phyloP scores from a whole-genome alignment of 352 stramenopile species.

The Globisporangium nodosum region DNA sequence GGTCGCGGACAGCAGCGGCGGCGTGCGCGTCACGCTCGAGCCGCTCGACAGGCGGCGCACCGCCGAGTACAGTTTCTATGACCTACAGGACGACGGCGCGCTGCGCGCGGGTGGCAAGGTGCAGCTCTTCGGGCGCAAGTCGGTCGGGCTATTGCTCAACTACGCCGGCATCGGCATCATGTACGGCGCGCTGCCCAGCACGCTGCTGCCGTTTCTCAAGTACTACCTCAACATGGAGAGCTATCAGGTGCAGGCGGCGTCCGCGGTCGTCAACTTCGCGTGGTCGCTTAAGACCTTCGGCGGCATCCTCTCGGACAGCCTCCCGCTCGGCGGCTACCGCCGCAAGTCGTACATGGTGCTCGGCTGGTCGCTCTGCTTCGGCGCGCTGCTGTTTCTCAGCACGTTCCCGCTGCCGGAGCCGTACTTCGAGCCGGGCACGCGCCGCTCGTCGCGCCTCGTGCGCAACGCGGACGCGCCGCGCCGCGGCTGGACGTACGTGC shows the following conservation, averaged over 20 bases:
- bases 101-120: slow-evolving; percentile 50
- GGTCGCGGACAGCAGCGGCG: not conserved
- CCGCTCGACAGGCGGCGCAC: slow-evolving; percentile 1
- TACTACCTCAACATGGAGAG: slow-evolving; percentile 58
- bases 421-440: slow-evolving; percentile 36
- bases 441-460: slow-evolving; percentile 24
- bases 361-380: slow-evolving; percentile 28
- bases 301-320: slow-evolving; percentile 51
- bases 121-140: slow-evolving; percentile 33
- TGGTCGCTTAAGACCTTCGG: slow-evolving; percentile 61
- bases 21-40: not conserved
- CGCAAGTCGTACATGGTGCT: slow-evolving; percentile 56
- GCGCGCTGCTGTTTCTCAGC: slow-evolving; percentile 17
- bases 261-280: slow-evolving; percentile 34
- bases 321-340: slow-evolving; percentile 46
- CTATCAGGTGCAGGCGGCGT: slow-evolving; percentile 43
- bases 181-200: slow-evolving; percentile 57
- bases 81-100: slow-evolving; percentile 57
- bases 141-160: slow-evolving; percentile 61
- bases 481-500: slow-evolving; percentile 49
- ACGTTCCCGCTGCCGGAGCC: slow-evolving; percentile 26
- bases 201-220: slow-evolving; percentile 22
- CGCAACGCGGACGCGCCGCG: slow-evolving; percentile 17
- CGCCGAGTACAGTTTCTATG: slow-evolving; percentile 48
- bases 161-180: slow-evolving; percentile 62